Evolutionary conservation across 192 early-diverging fungal species (phyloP).

Genomic region (Podila clonocystis): DNA sequence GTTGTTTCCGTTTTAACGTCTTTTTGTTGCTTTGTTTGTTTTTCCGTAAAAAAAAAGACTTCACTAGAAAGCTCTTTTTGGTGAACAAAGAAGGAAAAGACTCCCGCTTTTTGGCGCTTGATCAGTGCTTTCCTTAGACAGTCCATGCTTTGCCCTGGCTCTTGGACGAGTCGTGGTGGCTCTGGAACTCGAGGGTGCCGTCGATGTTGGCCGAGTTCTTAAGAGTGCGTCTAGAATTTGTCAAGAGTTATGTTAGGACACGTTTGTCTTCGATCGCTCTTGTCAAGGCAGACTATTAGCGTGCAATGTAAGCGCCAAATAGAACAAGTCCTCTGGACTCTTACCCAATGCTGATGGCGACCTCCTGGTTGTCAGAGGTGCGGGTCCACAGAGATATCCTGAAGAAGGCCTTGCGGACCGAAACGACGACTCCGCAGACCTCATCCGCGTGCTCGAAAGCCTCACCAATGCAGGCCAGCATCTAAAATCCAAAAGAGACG

Average conservation of each 20-base stretch:
- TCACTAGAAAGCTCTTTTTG: too few relatives aligned
- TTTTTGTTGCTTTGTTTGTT: too few relatives aligned
- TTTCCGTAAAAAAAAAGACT: too few relatives aligned
- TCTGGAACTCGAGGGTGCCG: constrained; percentile 37
- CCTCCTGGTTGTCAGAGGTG: constrained; percentile 61
- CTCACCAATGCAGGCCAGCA: constrained; percentile 92
- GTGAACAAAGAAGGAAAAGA: not conserved
- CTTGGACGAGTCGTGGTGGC: constrained; percentile 32
- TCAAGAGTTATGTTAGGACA: not conserved
- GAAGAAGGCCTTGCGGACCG: constrained; percentile 84
- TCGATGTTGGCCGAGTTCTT: constrained; percentile 30
- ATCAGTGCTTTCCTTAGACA: constrained; percentile 17
- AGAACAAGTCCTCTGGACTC: not conserved
- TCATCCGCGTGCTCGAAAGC: constrained; percentile 80
- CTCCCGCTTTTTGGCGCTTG: not conserved
- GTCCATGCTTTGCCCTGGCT: constrained; percentile 33
- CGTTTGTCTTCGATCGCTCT: not conserved
- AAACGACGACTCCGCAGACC: constrained; percentile 90
- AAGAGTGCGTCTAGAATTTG: constrained; percentile 19
- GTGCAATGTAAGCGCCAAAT: not conserved
- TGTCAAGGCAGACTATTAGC: not conserved
- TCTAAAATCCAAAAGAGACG: constrained; percentile 50
- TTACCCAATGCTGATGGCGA: constrained; percentile 64
- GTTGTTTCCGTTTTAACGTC: too few relatives aligned
- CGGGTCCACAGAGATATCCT: constrained; percentile 90